These are phyloP conservation scores for Fomitopsis betulina DNA, from an alignment of 1,284 basidiomycete species.

Conservation along the genomic window DNA sequence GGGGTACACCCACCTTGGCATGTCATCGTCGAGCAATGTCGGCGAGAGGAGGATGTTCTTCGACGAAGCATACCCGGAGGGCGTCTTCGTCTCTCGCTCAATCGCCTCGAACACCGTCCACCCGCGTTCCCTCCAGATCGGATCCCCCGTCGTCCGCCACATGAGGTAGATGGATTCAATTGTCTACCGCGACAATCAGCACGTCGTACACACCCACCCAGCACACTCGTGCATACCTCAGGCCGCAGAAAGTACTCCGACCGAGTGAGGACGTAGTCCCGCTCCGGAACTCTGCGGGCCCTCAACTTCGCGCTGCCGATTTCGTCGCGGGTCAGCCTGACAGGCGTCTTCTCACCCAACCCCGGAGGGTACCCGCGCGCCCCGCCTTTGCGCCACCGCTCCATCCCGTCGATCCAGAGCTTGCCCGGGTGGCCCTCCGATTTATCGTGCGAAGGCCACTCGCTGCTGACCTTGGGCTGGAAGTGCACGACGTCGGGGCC, in stretches of 20 bases:
- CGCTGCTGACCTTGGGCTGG: conserved; percentile 18
- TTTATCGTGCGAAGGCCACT: background rate
- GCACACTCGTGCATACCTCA: conserved; percentile 40
- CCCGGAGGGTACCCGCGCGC: conserved; percentile 46
- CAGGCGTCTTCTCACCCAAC: conserved; percentile 36
- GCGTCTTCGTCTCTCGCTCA: conserved; percentile 49
- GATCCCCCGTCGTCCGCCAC: conserved; percentile 64
- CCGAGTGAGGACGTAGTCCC: conserved; percentile 33
- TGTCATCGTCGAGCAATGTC: conserved; percentile 41
- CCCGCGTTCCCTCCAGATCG: conserved; percentile 68
- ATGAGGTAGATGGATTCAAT: conserved; percentile 65
- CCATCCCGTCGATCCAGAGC: conserved; percentile 51
- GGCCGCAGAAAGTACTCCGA: conserved; percentile 54
- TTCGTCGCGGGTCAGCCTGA: conserved; percentile 15
- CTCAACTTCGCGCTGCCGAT: conserved; percentile 22
- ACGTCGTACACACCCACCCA: background rate
- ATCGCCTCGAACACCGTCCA: conserved; percentile 73
- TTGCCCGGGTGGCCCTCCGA: conserved; percentile 11
- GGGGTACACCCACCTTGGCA: conserved; percentile 52
- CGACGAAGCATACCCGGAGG: conserved; percentile 55
- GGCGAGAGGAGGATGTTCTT: conserved; percentile 37
- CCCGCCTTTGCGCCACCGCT: conserved; percentile 42
- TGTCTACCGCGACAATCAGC: conserved; percentile 37
- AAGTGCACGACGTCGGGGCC: conserved; percentile 55
- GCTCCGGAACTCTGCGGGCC: conserved; percentile 11